Evolutionary conservation across 768 basidiomycete species (phyloP).

Genomic region (Collybia nuda): DNA sequence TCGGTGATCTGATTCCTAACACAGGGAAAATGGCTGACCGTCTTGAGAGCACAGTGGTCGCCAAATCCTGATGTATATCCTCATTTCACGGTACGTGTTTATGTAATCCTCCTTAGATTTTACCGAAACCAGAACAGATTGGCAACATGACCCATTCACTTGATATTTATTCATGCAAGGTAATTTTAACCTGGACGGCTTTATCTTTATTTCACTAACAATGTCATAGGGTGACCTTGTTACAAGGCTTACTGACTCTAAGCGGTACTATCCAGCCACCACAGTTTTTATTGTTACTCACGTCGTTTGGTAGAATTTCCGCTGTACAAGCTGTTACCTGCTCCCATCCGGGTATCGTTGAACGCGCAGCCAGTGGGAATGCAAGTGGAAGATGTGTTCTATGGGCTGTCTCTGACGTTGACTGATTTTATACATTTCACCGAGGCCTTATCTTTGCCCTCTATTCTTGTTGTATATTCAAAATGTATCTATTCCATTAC

Average conservation of each 20-base stretch:
- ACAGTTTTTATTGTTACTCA: conserved; percentile 6
- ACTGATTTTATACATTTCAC: conserved; percentile 6
- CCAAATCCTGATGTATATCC: conserved; percentile 79
- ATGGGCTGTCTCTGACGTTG: conserved; percentile 61
- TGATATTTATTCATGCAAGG: conserved; percentile 74
- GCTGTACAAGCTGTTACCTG: conserved; percentile 91
- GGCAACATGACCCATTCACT: conserved; percentile 80
- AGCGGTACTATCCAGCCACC: conserved; percentile 37
- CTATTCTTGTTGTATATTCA: too few species aligned
- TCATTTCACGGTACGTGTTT: conserved; percentile 69
- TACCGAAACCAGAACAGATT: conserved; percentile 40
- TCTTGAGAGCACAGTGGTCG: conserved; percentile 76
- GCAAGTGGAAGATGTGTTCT: conserved; percentile 77
- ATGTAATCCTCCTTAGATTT: background rate
- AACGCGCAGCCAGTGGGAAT: conserved; percentile 76
- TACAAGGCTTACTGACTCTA: conserved; percentile 56
- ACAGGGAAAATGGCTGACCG: conserved; percentile 82
- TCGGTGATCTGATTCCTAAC: background rate
- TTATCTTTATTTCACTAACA: background rate
- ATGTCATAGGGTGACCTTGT: conserved; percentile 63
- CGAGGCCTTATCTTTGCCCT: too few species aligned
- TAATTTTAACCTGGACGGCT: conserved; percentile 21
- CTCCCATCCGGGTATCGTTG: conserved; percentile 74
- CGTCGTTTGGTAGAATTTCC: conserved; percentile 50
- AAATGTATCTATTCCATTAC: conserved; percentile 15